A percentile compares a stretch with the other conserved stretches of the same genome.
Conservation (phyloP, 2,329 filamentous ascomycete species). For the Ceratocystis albifundus region DNA sequence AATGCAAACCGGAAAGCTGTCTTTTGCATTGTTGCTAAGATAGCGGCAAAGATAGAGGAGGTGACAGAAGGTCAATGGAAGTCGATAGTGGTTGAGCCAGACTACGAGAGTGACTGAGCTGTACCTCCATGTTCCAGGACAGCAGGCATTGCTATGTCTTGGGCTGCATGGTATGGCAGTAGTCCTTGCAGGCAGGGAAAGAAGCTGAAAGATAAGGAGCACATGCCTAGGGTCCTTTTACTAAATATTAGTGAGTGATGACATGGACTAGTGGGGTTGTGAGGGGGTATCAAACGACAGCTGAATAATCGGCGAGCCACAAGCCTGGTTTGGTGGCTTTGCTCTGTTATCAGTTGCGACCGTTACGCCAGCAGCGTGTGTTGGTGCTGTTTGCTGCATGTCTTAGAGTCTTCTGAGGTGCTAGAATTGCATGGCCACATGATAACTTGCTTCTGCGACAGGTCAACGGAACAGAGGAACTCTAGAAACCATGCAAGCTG, state of each 20-base stretch:
- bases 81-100: neutral
- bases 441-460: neutral
- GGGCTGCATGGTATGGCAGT: neutral
- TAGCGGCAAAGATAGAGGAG: neutral
- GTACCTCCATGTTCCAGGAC: neutral
- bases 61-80: too few relatives aligned
- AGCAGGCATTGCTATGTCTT: neutral
- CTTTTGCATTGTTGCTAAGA: neutral
- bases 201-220: neutral
- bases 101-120: neutral
- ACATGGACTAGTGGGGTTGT: neutral
- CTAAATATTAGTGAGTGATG: neutral
- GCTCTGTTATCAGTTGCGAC: neutral
- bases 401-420: neutral
- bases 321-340: neutral
- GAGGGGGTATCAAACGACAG: conserved; percentile 2
- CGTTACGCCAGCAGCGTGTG: too few relatives aligned
- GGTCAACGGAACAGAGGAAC: neutral
- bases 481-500: neutral
- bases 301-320: neutral
- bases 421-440: neutral
- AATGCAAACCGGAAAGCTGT: neutral
- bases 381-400: neutral
- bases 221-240: neutral
- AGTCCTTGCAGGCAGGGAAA: conserved; percentile 2